Evolutionary conservation across 306 rosid species (phyloP), one percentile per base, ranked within the genome.

Genomic region (Trichosanthes truncata): DNA sequence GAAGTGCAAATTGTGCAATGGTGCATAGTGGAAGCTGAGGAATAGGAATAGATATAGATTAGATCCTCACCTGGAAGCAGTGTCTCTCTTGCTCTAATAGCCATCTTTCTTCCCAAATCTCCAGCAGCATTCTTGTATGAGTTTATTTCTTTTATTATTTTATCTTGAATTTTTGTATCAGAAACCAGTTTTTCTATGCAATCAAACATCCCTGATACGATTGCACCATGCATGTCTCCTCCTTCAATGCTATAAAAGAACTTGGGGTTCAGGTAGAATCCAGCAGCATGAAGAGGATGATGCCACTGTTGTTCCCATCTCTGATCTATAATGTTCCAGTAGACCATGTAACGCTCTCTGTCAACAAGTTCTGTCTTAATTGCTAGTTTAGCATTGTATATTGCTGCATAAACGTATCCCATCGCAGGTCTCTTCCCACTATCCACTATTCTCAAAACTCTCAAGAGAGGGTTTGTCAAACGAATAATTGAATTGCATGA

Each of bases 61-160:
- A 65, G 75, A 84, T 78, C 67, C 97, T 90, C 89, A 92, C 98
- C 89, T 59, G 93, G 98, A 85, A 94, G 97, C 66, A 90, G 82
- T 76, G 86, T 90, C 82, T 92, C 98, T 85, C 91, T 89, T 25
- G 97, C 93, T 81, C 96, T 88, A 80, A 90, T 86, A 72, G 98
- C 94, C 96, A 91, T 90, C 89, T 89, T 92, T 81, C 98, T 89
- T 81, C 91, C 91, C 84, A 94, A 94, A 86, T 94, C 98, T 78
- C 93, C 94, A 33, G 82, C 89, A 53, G 90, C 91, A 79, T 83
- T 85, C 85, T 92, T 90, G 87, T 92, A 94, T 52, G 59, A 86
- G 88, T 84, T 89, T 51, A 92, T 84, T 85, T 94, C 98, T 85
- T 89, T 94, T 79, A 86, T 89, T 84, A 94, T 94, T 84, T 87